Base-by-base conservation (phyloP, 2,329 filamentous ascomycete species). In the Fusarium incarnatum region DNA sequence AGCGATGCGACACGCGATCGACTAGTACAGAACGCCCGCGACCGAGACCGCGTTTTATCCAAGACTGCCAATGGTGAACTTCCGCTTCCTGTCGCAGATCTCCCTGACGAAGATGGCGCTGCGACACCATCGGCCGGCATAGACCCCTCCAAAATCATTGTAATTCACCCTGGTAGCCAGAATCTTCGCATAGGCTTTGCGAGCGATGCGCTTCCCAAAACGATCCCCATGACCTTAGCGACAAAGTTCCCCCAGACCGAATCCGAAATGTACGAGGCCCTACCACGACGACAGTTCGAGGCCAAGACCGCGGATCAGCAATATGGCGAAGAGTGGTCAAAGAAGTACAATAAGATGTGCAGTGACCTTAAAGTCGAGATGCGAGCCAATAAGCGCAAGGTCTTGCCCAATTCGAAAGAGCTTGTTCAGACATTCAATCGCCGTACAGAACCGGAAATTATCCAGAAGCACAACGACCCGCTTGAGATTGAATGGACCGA, bases 401-500 rank as follows among this genome's bases (percentile, higher is more conserved):
- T 98, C 18, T 83, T 98, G 52, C 96, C 96, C n/a, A 98, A 98
- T 78, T 98, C 94, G 1, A 97, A 97, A 79, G 96, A 99, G 77
- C 85, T 98, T 62, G 95, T 98, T 2, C 89, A 94, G 70, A 98
- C 97, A 77, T 98, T 93, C 85, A 99, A 99, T 80, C 89, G 92
- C 56, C 88, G 93, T 49, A 92, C 90, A 1, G 89, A 92, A 34
- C 91, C 94, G 9, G 96, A 98, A 73, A 88, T 91, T 50, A 98
- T 99, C 64, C 91, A 92, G 8, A 92, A 96, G 76, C 96, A 98
- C 81, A 99, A 98, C 78, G 96, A 99, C 76, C 93, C 94, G 1
- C 85, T 97, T 73, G 92, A 96, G 71, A 91, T 98, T 53, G 94
- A 98, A 70, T 99, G 96, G 94, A 99, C 96, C 4, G 94, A 98